Evolutionary conservation across 257 asterid species (phyloP).

Genomic region (Przewalskia tangutica): DNA sequence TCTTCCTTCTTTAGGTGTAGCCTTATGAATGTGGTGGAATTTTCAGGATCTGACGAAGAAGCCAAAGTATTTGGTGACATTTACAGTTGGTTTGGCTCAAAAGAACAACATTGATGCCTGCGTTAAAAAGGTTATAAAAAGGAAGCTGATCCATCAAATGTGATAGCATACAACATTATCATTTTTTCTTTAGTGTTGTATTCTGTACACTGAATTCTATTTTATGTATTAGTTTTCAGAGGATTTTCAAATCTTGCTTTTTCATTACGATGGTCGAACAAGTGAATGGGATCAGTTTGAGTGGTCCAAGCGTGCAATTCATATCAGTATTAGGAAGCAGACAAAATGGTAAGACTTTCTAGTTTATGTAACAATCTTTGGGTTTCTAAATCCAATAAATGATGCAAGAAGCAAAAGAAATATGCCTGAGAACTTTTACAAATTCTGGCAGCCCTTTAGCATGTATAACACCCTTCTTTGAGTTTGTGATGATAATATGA

Average conservation of each 20-base stretch:
- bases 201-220: neutral
- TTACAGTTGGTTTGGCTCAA: conserved; percentile 89
- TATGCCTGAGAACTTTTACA: neutral
- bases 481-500: neutral
- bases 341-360: conserved; percentile 69
- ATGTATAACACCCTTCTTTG: neutral
- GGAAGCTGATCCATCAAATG: neutral
- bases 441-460: neutral
- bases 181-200: neutral
- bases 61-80: conserved; percentile 88
- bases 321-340: conserved; percentile 77
- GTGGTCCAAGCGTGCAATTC: conserved; percentile 89
- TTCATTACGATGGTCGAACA: conserved; percentile 92
- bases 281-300: conserved; percentile 98
- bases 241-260: conserved; percentile 90
- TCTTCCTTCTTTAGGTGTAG: neutral
- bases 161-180: neutral
- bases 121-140: conserved; percentile 63
- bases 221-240: conserved; percentile 65
- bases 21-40: conserved; percentile 5
- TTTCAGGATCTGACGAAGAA: conserved; percentile 82
- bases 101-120: conserved; percentile 65
- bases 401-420: neutral
- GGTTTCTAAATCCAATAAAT: neutral
- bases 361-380: neutral